Base-by-base conservation (phyloP, 352 stramenopile species). In the Phytophthora sp. region DNA sequence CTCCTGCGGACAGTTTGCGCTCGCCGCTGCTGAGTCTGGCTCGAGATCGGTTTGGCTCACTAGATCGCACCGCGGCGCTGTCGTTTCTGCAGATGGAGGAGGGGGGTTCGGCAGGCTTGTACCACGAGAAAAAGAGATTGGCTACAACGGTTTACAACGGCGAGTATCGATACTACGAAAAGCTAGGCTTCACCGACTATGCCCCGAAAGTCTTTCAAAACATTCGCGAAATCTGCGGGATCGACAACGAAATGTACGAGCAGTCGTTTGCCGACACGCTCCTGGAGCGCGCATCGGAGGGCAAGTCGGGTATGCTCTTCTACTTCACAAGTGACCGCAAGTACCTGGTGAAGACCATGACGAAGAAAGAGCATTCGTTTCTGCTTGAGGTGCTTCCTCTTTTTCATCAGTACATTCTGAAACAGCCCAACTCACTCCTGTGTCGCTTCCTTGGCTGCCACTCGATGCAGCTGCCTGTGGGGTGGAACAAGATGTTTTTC, bases 401-500 rank as follows among this genome's bases (percentile, higher is more conserved):
- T 21, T 96, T 92, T 46, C 87, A 96, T 54, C 83, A 92, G 72
- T 96, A 96, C 57, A 79, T 96, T 41, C 64, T 92, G 13, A 88
- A 87, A 52, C 83, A 95, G 60, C 87, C 85, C 0, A 86, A 90
- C 53, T 89, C 83, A 41, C 72, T 95, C 10, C 72, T 95, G 37
- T 93, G 85, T 24, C 83, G 87, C 3, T 92, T 93, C 44, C 69
- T 95, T 8, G 87, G 87, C 23, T 95, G 87, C 27, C 87, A 95
- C 55, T 94, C 85, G 43, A 95, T 95, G 87, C 87, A 95, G 58
- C 75, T 95, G n/a, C 87, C 87, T 2, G 87, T 95, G 0, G 87
- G 87, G 4, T 95, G 87, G 87, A 94, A 95, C 76, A 91, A 90
- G 32, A 95, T 95, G 85, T 95, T 95, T 69, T 95, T 95, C 58